Evolutionary conservation across 768 basidiomycete genomes (phyloP), one percentile per base, ranked within the genome.

Genomic region (Sistotremastrum suecicum): DNA sequence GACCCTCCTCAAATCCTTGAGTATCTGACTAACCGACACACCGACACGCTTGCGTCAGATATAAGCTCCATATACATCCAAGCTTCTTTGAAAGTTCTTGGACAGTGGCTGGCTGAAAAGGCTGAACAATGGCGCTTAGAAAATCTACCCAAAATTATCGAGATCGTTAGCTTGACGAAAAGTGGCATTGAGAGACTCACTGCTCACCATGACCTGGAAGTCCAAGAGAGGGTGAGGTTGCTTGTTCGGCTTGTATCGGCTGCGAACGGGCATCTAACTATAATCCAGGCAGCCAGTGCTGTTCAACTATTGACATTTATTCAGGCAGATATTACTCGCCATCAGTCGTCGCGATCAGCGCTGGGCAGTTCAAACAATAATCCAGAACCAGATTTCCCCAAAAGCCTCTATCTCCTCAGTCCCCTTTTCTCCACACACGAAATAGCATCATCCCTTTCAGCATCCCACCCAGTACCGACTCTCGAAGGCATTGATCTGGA

Each of bases 81-180:
- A 57, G 76, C 87, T 20, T 71, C 79, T 3, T 71, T 76, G 50
- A 98, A 98, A 60, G 74, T 94, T 10, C 92, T 94, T 58, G 90
- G 87, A 9, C 67, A 67, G 44, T 94, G 91, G 84, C 72, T 79
- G 5, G 75, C 84, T 1, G 77, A 83, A 39, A 61, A 85, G 29
- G 82, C 89, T 2, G 68, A 75, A 43, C 63, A 70, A 29, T 98
- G 92, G 91, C 75, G 78, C 39, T 72, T 78, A 36, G 80, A 84
- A 37, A 67, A 75, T 43, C 65, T 90, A 38, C 62, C 71, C 5
- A 77, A 80, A 51, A 70, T 84, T 36, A 80, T 75, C 56, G 62
- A 65, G 29, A 66, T 73, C 7, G 86, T 88, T 1, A 74, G 79
- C 37, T 69, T 69, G 29, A 66, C 87, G 47, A 63, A 80, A 30